These are phyloP conservation scores for Leucogyrophana mollusca DNA, from an alignment of 768 basidiomycete species.

Conservation along the genomic window DNA sequence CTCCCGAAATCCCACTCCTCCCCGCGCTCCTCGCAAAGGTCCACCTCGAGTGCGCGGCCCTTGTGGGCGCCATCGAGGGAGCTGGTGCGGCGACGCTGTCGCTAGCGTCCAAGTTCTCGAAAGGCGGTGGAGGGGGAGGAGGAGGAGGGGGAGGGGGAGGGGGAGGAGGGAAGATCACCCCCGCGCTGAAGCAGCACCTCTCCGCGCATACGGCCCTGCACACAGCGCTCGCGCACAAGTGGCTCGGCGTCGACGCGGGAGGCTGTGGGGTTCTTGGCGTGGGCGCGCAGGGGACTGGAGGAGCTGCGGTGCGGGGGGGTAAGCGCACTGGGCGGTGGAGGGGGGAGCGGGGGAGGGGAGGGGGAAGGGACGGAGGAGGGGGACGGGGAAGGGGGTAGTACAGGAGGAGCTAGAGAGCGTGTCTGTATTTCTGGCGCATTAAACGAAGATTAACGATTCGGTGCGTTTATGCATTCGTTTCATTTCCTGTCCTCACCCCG, in stretches of 20 bases:
- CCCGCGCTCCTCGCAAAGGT: conserved; percentile 90
- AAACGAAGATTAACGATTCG: conserved; percentile 87
- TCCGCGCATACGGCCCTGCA: too few relatives aligned
- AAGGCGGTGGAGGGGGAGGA: too few relatives aligned
- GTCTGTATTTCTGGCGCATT: conserved; percentile 73
- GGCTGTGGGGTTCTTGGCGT: conserved; percentile 75
- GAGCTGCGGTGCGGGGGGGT: conserved; percentile 51
- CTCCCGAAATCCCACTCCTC: too few relatives aligned
- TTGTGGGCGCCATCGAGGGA: too few relatives aligned
- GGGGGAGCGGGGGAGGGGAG: conserved; percentile 36
- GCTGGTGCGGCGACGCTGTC: too few relatives aligned
- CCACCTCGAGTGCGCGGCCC: conserved; percentile 78
- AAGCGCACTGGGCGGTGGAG: conserved; percentile 45
- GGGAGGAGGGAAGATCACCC: too few relatives aligned
- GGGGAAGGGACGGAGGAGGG: conserved; percentile 54
- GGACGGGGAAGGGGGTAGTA: conserved; percentile 50
- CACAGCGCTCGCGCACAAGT: conserved; percentile 77
- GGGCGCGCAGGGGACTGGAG: conserved; percentile 75
- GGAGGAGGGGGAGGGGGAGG: too few relatives aligned
- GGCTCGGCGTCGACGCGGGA: conserved; percentile 97
- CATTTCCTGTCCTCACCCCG: not conserved
- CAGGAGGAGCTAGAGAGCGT: conserved; percentile 67
- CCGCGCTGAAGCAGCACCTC: too few relatives aligned
- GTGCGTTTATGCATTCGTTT: conserved; percentile 43
- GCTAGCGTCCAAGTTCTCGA: too few relatives aligned